Evolutionary conservation across 2,329 filamentous ascomycete species (phyloP), one percentile per base, ranked within the genome.

Genomic region (Aspergillus costaricaensis): DNA sequence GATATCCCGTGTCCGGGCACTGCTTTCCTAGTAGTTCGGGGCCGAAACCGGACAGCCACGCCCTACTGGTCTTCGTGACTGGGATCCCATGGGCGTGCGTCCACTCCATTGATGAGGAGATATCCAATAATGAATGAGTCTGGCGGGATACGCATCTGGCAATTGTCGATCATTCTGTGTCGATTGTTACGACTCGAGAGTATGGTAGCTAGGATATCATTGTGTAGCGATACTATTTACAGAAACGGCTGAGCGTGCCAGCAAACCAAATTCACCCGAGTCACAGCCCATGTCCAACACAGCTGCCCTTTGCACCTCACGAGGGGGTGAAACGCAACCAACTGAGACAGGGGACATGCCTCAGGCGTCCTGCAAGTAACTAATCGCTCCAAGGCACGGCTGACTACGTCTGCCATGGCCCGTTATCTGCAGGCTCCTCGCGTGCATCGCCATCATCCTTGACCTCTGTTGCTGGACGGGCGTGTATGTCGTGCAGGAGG

Each of bases 401-500:
- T 27, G 25, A 32, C 30, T 50, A 27, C 23, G 27, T 30, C n/a
- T 9, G 47, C 47, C 47, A 50, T 30, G 15, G 10, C 27, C 30
- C 25, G n/a, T 30, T 30, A 50, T 32, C 25, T 30, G 25, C 47
- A 50, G 30, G 15, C 25, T 30, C 25, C 53, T 55, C 19, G 39
- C 39, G 23, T 55, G 12, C 9, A 30, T 25, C 23, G 5, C 32
- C n/a, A 36, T 25, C 38, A 21, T 47, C 30, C 19, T 53, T 25
- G 14, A 23, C 30, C 39, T 32, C 8, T 6, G 15, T 23, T 32
- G 39, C 25, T 32, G n/a, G 47, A 21, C n/a, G 53, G n/a, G 25
- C 23, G 30, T 55, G 39, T n/a, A 44, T 55, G 15, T 17, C 15
- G 53, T 55, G 53, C 53, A 47, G 30, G 14, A 14, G n/a, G 53